Evolutionary conservation across 2,329 filamentous ascomycete genomes (phyloP).

Genomic region (Trichothecium roseum): DNA sequence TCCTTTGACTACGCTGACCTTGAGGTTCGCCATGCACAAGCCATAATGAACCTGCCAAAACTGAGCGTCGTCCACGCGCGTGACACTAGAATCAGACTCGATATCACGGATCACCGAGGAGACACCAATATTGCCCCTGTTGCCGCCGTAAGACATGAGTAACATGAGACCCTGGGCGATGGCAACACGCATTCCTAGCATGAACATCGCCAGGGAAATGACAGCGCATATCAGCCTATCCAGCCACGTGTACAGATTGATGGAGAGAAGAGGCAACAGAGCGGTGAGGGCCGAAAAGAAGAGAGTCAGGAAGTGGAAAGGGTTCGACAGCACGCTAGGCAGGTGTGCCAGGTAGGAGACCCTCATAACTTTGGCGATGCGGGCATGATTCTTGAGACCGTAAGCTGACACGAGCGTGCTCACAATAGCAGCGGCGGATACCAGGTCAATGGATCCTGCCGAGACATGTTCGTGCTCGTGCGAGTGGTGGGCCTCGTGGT

Average conservation of each 20-base stretch:
- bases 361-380: conserved; percentile 85
- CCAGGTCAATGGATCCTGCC: conserved; percentile 69
- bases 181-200: conserved; percentile 72
- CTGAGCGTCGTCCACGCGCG: conserved; percentile 74
- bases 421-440: conserved; percentile 69
- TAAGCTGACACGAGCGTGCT: conserved; percentile 82
- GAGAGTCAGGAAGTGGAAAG: conserved; percentile 87
- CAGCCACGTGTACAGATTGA: conserved; percentile 72
- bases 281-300: conserved; percentile 75
- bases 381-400: conserved; percentile 77
- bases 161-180: conserved; percentile 86
- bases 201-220: conserved; percentile 82
- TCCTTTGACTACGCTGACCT: conserved; percentile 57
- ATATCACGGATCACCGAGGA: conserved; percentile 76
- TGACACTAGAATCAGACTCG: conserved; percentile 65
- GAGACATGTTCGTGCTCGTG: conserved; percentile 57
- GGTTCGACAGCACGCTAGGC: conserved; percentile 83
- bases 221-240: conserved; percentile 72
- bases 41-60: conserved; percentile 99
- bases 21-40: conserved; percentile 89
- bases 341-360: conserved; percentile 73
- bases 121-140: conserved; percentile 36
- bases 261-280: conserved; percentile 69
- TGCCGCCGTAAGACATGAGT: conserved; percentile 70
- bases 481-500: conserved; percentile 62